Conservation (phyloP, 768 basidiomycete genomes). For the Hortiboletus campestris region DNA sequence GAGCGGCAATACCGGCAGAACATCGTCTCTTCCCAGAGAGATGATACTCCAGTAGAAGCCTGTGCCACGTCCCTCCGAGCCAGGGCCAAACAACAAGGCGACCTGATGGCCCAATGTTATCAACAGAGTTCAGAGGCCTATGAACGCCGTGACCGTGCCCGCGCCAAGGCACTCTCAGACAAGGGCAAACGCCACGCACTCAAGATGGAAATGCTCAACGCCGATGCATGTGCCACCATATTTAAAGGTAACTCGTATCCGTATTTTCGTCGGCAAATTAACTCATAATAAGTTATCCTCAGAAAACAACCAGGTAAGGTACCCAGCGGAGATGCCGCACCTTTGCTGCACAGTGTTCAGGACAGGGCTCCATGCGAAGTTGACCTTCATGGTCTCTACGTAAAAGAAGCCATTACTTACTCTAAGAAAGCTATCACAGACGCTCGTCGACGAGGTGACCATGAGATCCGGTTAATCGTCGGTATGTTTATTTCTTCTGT, state of each 20-base stretch:
- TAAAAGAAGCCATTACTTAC: slow-evolving; percentile 81
- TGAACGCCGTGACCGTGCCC: slow-evolving; percentile 62
- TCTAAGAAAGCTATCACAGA: slow-evolving; percentile 67
- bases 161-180: slow-evolving; percentile 77
- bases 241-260: slow-evolving; percentile 49
- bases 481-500: slow-evolving; percentile 46
- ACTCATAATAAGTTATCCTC: not conserved
- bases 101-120: slow-evolving; percentile 66
- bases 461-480: slow-evolving; percentile 76
- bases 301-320: slow-evolving; percentile 73
- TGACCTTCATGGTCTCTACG: slow-evolving; percentile 90
- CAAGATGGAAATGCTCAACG: slow-evolving; percentile 75
- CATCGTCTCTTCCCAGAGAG: not conserved
- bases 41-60: slow-evolving; percentile 19
- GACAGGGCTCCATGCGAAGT: slow-evolving; percentile 68
- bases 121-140: slow-evolving; percentile 74
- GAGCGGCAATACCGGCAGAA: slow-evolving; percentile 3
- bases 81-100: slow-evolving; percentile 74
- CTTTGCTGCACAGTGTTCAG: slow-evolving; percentile 29
- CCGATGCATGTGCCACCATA: slow-evolving; percentile 82
- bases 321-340: not conserved
- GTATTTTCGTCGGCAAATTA: not conserved
- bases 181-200: slow-evolving; percentile 74
- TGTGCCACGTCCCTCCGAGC: slow-evolving; percentile 68
- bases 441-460: slow-evolving; percentile 59